Conservation (phyloP, 441 rosid species). For the Hura crepitans region DNA sequence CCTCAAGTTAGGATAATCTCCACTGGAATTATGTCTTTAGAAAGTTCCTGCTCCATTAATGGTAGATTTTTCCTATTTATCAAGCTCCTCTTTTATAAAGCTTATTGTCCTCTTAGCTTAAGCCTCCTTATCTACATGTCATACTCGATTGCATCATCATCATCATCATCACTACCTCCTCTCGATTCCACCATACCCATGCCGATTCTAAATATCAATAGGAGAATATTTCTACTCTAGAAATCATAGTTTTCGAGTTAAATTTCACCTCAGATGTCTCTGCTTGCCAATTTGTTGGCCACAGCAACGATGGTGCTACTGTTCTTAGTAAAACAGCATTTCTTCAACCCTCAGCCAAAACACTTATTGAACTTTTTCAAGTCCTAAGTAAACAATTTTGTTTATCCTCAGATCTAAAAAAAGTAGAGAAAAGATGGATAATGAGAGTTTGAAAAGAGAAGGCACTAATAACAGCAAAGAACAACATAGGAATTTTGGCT, state of each 20-base stretch:
- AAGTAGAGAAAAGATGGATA: no score
- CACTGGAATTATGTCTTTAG: conserved; percentile 41
- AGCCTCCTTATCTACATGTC: conserved; percentile 68
- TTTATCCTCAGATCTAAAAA: no score
- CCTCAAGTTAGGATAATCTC: conserved; percentile 43
- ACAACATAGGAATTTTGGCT: no score
- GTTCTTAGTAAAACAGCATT: no score
- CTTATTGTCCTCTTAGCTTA: conserved; percentile 53
- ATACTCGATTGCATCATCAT: conserved; percentile 64
- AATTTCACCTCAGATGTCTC: conserved; percentile 21
- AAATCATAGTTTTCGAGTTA: conserved; percentile 6
- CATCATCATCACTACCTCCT: conserved; percentile 58
- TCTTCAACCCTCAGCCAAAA: no score
- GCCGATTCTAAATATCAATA: conserved; percentile 1
- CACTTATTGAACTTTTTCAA: no score
- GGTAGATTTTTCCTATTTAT: conserved; percentile 34
- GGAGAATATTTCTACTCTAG: conserved; percentile 14
- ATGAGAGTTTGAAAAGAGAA: no score
- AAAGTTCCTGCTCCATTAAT: conserved; percentile 44
- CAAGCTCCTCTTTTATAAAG: conserved; percentile 46
- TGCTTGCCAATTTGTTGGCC: no score
- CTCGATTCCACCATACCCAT: conserved; percentile 34
- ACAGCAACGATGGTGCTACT: conserved; percentile 11
- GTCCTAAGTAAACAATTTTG: no score
- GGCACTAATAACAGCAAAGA: no score